Evolutionary conservation across 495 filamentous ascomycete species (phyloP), one percentile per base, ranked within the genome.

Genomic region (Podospora didyma): DNA sequence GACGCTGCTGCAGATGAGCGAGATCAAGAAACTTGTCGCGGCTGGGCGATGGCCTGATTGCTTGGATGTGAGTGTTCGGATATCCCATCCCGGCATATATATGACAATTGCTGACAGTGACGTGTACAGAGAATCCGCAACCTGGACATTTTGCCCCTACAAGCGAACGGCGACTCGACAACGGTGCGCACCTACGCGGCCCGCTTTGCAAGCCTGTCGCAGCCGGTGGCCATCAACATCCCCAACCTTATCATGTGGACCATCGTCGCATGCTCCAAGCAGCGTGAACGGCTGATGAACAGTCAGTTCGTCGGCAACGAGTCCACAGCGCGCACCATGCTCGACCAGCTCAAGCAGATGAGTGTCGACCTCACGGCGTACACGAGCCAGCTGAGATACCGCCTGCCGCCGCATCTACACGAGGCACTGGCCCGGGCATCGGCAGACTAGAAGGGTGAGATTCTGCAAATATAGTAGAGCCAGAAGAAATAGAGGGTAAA

Each of bases 171-270:
- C 59, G 83, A 89, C 59, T 79, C 94, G 54, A 76, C 82, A 41
- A 75, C 73, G 39, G 89, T 97, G 74, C 89, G 94, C 31, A 75
- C 76, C 59, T 79, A 81, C 47, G 89, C 93, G 2, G 82, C 88
- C 59, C 83, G 82, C 26, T 97, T 97, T 67, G 79, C 88, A 10
- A 76, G 79, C 2, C 76, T 95, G 7, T 78, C 90, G 9, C 82
- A 89, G 57, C 80, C 89, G 10, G 86, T 97, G 28, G 86, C 91
- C 2, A 84, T 88, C 65, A 96, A 92, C 65, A 81, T 97, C 57
- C 91, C 90, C 0, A 88, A 89, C 73, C 76, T 97, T 49, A 81
- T 98, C 26, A 86, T 96, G 73, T 96, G 94, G 93, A 89, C 89
- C 31, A 90, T 97, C 59, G 81, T 85, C 20, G 89, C 88, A 66